Base-by-base conservation (phyloP, 768 basidiomycete species). In the Phylloporus sp. region DNA sequence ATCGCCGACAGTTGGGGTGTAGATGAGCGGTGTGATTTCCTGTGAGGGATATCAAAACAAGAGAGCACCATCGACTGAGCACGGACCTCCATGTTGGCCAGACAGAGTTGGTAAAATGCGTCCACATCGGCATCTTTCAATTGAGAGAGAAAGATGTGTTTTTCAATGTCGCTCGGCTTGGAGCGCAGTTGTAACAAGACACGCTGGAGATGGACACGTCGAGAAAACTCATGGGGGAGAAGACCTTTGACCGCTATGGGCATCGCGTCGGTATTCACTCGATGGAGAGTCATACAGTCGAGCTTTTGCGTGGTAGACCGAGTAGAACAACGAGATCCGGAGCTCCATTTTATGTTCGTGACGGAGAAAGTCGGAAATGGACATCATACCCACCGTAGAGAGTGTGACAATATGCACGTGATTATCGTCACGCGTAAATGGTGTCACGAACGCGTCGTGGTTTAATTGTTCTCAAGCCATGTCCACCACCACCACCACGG, bases 1-100 rank as follows among this genome's bases (percentile, higher is more conserved):
- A 57, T 94, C 90, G 21, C 92, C 92, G 23, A 95, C 90, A 13
- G 88, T 90, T 0, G 92, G 92, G 0, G 92, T 95, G 64, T 94
- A 95, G 45, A 95, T 90, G 34, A 93, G 75, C 13, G 92, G 91
- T 11, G 75, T 77, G 44, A 81, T 68, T 61, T 78, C 79, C 73
- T 77, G 54, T 5, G 14, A 18, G n/a, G 23, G 37, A 24, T 6
- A 5, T 55, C 5, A 33, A 27, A 22, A 27, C 13, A 27, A 10
- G 33, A 9, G n/a, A n/a, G 50, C 29, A 37, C 29, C 18, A 13
- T 26, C 6, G 3, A 48, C 22, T 41, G 31, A 39, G 15, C 24
- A 50, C 57, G 45, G 40, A 60, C 52, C 33, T 29, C 65, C 78
- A 91, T 81, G 62, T 90, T 74, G 35, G 74, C 72, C 35, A 86